Evolutionary conservation across 371 early-diverging fungal genomes (phyloP).

Genomic region (Mortierella sp.): DNA sequence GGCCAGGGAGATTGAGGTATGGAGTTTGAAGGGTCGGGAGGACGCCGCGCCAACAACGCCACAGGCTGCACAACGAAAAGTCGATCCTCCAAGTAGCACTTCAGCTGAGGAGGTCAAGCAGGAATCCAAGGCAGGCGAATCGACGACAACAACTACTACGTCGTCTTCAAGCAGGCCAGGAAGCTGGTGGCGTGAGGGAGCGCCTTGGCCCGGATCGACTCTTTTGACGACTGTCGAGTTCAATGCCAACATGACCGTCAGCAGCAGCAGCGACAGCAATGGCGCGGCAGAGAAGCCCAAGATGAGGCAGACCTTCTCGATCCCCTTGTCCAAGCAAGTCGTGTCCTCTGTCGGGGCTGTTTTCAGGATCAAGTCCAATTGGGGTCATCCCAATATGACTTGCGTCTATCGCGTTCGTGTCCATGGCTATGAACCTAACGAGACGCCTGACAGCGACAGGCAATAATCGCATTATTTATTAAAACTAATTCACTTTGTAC

Average conservation of each 20-base stretch:
- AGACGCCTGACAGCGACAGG: not conserved
- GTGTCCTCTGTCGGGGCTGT: conserved; percentile 51
- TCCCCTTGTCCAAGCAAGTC: conserved; percentile 48
- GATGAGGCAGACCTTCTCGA: conserved; percentile 60
- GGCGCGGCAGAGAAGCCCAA: conserved; percentile 16
- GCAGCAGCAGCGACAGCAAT: conserved; percentile 18
- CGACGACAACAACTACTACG: not conserved
- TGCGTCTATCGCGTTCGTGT: conserved; percentile 87
- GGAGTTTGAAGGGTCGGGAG: conserved; percentile 64
- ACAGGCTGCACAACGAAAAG: not conserved
- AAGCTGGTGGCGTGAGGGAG: conserved; percentile 20
- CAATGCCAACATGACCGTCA: conserved; percentile 31
- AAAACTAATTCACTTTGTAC: not conserved
- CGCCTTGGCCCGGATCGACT: conserved; percentile 39
- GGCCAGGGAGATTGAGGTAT: conserved; percentile 76
- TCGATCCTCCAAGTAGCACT: not conserved
- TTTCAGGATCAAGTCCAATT: conserved; percentile 76
- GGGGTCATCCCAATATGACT: conserved; percentile 81
- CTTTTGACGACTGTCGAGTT: conserved; percentile 39
- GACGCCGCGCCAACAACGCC: conserved; percentile 18
- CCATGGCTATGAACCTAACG: conserved; percentile 66
- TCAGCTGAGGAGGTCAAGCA: not conserved
- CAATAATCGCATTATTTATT: not conserved
- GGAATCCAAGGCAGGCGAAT: conserved; percentile 7
- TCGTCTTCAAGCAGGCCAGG: not conserved